Base-by-base conservation (phyloP, 2,329 filamentous ascomycete genomes). In the Talaromyces sp. region DNA sequence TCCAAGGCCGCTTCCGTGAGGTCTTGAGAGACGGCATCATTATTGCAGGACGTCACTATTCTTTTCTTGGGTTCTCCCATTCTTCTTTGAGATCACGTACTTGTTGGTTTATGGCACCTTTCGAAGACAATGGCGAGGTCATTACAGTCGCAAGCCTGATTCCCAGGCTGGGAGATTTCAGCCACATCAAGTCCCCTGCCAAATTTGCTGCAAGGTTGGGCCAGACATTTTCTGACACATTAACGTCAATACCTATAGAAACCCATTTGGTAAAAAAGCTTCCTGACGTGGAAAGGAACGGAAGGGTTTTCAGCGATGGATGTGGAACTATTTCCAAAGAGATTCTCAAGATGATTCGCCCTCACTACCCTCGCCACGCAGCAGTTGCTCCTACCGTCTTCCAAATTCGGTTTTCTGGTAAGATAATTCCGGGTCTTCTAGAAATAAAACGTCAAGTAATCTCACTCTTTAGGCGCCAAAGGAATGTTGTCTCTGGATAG, bases 31-130 rank as follows among this genome's bases (percentile, higher is more conserved):
- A 79, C 0, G 87, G 86, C 0, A 84, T 96, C 30, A 69, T 75
- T 0, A 84, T 93, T 58, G 89, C 83, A 2, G 89, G 86, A 0
- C 79, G 86, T 13, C 69, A 73, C 0, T 92, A 86, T 68, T 73
- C 75, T 0, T 93, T 93, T 68, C 78, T 93, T 0, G 90, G 90
- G 0, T 93, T 92, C 72, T 92, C 89, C 0, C 88, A 93, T 71
- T 93, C 90, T 0, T 92, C 90, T 0, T 80, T 93, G 4, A 82
- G 90, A 13, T 81, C 85, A 0, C 89, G 91, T 62, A 86, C 87
- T 0, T 63, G 84, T 39, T 92, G 89, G 90, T 86, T 84, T 71
- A 65, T 69, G 55, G 77, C 82, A 1, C 78, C 80, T 1, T 83
- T 85, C 58, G 61, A 69, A 2, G 60, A 68, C 6, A 58, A 75